These are phyloP conservation scores for Quillaja saponaria DNA, from an alignment of 306 rosid genomes.

Conservation along the genomic window DNA sequence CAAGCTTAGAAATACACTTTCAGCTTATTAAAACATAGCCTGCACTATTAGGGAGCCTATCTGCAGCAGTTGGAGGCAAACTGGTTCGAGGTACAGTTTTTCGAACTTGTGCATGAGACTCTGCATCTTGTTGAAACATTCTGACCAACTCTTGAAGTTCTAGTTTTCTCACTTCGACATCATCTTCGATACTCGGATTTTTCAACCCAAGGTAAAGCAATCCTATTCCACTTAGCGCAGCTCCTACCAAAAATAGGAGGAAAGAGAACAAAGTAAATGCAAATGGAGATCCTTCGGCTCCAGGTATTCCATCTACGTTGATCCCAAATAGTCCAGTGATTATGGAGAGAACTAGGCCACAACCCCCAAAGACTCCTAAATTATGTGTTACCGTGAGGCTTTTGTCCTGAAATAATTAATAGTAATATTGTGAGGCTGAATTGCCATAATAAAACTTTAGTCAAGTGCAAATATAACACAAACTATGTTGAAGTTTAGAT, in stretches of 20 bases:
- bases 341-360: conserved; percentile 78
- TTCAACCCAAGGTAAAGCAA: conserved; percentile 71
- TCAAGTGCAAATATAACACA: too few species aligned
- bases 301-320: conserved; percentile 92
- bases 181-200: conserved; percentile 51
- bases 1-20: too few species aligned
- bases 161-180: conserved; percentile 74
- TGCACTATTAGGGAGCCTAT: conserved; percentile 31
- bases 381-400: conserved; percentile 92
- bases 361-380: conserved; percentile 78
- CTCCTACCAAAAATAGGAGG: conserved; percentile 52
- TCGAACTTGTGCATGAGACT: conserved; percentile 79
- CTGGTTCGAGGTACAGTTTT: conserved; percentile 51
- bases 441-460: too few species aligned
- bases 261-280: conserved; percentile 83
- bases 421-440: too few species aligned
- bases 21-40: conserved; percentile 53
- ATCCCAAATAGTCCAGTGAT: conserved; percentile 89
- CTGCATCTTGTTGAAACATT: conserved; percentile 92
- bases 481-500: too few species aligned
- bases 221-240: conserved; percentile 60
- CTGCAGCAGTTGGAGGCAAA: conserved; percentile 81
- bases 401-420: conserved; percentile 53
- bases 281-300: conserved; percentile 62
- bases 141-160: conserved; percentile 76